Percentiles rank a stretch among this genome's conserved stretches.
Conservation (phyloP, 139 green algal species). For the Haematococcus sp. region DNA sequence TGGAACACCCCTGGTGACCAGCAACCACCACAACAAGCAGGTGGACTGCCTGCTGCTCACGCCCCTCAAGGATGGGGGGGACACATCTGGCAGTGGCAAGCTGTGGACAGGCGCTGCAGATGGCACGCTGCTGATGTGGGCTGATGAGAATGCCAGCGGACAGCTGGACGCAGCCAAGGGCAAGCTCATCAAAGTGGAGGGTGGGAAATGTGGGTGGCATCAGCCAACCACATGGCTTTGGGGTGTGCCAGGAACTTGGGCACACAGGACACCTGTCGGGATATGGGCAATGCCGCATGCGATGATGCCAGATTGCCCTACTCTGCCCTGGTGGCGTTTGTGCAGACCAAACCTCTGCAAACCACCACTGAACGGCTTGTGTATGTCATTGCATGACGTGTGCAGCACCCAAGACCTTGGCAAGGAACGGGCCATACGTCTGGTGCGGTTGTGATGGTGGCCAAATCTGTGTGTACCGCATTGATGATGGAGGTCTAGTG, state of each 20-base stretch:
- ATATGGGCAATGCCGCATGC: too few relatives aligned
- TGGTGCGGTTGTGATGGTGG: slow-evolving; percentile 53
- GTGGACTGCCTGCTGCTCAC: slow-evolving; percentile 45
- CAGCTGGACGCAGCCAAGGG: slow-evolving; percentile 33
- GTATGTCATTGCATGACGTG: too few relatives aligned
- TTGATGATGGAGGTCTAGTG: slow-evolving; percentile 11
- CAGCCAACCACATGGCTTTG: background rate
- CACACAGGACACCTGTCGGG: too few relatives aligned
- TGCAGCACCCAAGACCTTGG: slow-evolving; percentile 35
- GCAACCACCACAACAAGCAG: slow-evolving; percentile 44
- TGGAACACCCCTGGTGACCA: slow-evolving; percentile 19
- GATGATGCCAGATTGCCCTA: background rate
- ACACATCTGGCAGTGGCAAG: slow-evolving; percentile 11
- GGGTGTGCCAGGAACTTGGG: too few relatives aligned
- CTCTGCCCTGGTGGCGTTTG: background rate
- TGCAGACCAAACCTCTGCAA: background rate
- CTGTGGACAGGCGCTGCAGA: slow-evolving; percentile 44
- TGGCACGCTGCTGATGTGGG: slow-evolving; percentile 36
- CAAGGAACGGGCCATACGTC: slow-evolving; percentile 12
- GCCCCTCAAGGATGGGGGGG: background rate
- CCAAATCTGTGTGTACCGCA: slow-evolving; percentile 12
- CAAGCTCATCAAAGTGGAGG: slow-evolving; percentile 28
- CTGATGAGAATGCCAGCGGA: slow-evolving; percentile 21
- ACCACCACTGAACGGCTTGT: too few relatives aligned
- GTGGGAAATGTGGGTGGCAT: slow-evolving; percentile 28